Conservation (phyloP, 2,329 filamentous ascomycete genomes). For the Cytospora chrysosperma region DNA sequence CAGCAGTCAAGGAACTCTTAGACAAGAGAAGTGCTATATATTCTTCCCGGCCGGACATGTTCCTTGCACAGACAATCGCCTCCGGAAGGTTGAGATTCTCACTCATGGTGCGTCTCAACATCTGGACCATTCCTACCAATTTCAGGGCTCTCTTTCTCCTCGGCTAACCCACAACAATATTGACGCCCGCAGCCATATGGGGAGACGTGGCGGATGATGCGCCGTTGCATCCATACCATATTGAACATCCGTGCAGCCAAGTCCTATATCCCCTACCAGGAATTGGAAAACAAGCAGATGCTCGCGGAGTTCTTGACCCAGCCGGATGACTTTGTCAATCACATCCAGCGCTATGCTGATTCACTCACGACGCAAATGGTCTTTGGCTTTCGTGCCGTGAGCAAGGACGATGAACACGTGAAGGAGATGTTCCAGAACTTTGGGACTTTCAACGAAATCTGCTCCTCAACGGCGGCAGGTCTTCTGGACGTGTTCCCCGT, state of each 20-base stretch:
- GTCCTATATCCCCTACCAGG: conserved; percentile 34
- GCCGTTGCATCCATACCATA: neutral
- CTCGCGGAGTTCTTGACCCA: conserved; percentile 45
- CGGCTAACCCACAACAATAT: neutral
- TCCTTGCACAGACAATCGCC: neutral
- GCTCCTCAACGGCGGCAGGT: conserved; percentile 30
- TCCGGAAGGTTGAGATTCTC: neutral
- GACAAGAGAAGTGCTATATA: conserved; percentile 51
- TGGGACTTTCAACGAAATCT: neutral
- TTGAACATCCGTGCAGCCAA: neutral
- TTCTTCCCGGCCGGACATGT: conserved; percentile 39
- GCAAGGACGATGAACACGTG: conserved; percentile 41
- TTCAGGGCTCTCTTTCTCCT: too few relatives aligned
- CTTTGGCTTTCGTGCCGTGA: conserved; percentile 44
- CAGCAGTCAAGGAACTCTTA: conserved; percentile 49
- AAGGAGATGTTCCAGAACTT: conserved; percentile 25
- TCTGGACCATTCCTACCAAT: too few relatives aligned
- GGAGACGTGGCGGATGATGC: neutral
- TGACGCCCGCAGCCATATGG: neutral
- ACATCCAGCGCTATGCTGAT: conserved; percentile 47
- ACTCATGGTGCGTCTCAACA: neutral
- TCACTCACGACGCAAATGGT: conserved; percentile 50
- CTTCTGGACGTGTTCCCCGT: conserved; percentile 45
- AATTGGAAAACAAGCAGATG: conserved; percentile 56
- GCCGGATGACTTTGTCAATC: conserved; percentile 42